Evolutionary conservation across 257 asterid genomes (phyloP), one percentile per base, ranked within the genome.

Genomic region (Galeopsis tetrahit): DNA sequence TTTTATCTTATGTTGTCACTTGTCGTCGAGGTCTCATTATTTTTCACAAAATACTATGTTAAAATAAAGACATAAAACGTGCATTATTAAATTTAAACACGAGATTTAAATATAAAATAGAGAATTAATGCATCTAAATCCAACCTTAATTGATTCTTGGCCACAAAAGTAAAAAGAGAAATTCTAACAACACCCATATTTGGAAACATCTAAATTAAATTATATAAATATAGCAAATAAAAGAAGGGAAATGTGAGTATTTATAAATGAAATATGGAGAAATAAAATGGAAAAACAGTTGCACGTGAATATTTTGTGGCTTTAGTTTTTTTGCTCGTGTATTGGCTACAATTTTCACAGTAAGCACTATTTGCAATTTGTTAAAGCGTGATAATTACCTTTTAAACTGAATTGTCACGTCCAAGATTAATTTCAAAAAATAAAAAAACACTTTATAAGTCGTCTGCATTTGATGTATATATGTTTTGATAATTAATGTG

Each of bases 291-390:
- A 1, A n/a, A 49, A 49, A 21, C 60, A 53, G 6, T 55, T 33
- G 74, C 73, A 70, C 48, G 66, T 63, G 72, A 70, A 55, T 7
- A 69, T 74, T 43, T 63, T 49, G 70, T 63, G 79, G 73, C 71
- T 74, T 63, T 58, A 63, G 42, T 5, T 71, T 63, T 63, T 46
- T 14, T 17, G 71, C 81, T 56, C 62, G 56, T 62, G 21, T 63
- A 49, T 28, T 65, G 56, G 49, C 46, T 55, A 56, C 68, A 64
- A 70, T 48, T 42, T 72, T 53, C 31, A 32, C 38, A 63, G 53
- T 43, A 42, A 40, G 11, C 31, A 44, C 73, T 74, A 42, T 68
- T 68, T 60, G 31, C 57, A 53, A 35, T 58, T 56, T 42, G 40
- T 35, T 1, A 49, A 34, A 66, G 78, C 78, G 72, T 74, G 78